Conservation (phyloP, 1,284 basidiomycete genomes). For the Puccinia novopanici region DNA sequence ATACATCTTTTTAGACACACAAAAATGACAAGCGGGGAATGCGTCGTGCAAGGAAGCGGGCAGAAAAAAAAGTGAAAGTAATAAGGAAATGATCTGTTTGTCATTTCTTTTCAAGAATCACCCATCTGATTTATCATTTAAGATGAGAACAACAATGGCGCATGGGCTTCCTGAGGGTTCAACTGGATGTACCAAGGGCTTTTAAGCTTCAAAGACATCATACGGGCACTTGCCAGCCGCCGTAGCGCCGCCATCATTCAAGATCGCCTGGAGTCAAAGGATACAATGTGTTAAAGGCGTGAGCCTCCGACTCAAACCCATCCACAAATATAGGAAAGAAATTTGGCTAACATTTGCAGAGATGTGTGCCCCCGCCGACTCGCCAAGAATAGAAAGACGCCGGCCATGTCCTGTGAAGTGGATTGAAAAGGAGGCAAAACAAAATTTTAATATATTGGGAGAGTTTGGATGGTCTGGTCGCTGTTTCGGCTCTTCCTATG, state of each 20-base stretch:
- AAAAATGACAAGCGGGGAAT: too few relatives aligned
- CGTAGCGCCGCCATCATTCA: conserved; percentile 42
- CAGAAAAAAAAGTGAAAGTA: too few relatives aligned
- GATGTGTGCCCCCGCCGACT: conserved; percentile 47
- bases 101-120: too few relatives aligned
- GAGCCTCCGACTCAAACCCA: not conserved
- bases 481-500: not conserved
- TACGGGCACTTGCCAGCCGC: not conserved
- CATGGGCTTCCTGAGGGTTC: too few relatives aligned
- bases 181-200: not conserved
- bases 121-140: too few relatives aligned
- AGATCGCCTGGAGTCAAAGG: conserved; percentile 10
- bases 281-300: too few relatives aligned
- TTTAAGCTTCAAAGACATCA: not conserved
- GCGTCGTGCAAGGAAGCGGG: too few relatives aligned
- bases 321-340: not conserved
- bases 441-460: not conserved
- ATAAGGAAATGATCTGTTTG: too few relatives aligned
- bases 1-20: too few relatives aligned
- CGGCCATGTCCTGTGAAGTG: conserved; percentile 35
- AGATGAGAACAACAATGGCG: too few relatives aligned
- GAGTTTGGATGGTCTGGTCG: not conserved
- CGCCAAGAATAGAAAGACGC: conserved; percentile 38
- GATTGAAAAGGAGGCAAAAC: not conserved
- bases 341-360: conserved; percentile 36